phyloP scores from a whole-genome alignment of 1,284 basidiomycete genomes.

The Tetrapyrgos nigripes region DNA sequence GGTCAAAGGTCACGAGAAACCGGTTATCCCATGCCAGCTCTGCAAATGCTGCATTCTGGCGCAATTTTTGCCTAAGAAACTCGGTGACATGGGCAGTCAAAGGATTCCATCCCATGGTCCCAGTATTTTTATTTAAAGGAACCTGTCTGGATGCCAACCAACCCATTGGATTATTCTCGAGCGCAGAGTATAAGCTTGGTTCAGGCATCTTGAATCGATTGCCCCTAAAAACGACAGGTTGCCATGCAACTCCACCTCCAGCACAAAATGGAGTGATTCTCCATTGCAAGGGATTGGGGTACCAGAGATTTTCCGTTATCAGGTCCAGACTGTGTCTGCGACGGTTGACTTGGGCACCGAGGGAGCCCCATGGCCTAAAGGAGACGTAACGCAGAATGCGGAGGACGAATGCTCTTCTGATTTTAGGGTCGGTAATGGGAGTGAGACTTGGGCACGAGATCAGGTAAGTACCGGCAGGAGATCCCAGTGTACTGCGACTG shows the following conservation, averaged over 20 bases:
- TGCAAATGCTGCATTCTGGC: constrained; percentile 30
- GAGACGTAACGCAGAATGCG: constrained; percentile 74
- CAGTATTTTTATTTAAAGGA: constrained; percentile 22
- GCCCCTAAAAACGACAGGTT: constrained; percentile 48
- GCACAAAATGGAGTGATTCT: constrained; percentile 42
- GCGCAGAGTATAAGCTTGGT: constrained; percentile 17
- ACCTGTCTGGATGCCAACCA: constrained; percentile 48
- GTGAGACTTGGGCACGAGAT: constrained; percentile 44
- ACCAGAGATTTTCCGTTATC: constrained; percentile 56
- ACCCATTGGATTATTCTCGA: constrained; percentile 25
- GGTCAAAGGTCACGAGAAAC: constrained; percentile 55
- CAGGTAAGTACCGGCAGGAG: constrained; percentile 58
- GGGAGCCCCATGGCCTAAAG: constrained; percentile 75
- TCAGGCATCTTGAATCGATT: constrained; percentile 30
- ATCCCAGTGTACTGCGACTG: constrained; percentile 39
- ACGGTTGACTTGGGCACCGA: constrained; percentile 62
- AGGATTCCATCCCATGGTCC: constrained; percentile 15
- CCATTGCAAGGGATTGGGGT: constrained; percentile 27
- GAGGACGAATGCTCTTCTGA: constrained; percentile 56
- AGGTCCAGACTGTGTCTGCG: constrained; percentile 48
- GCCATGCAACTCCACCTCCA: constrained; percentile 70
- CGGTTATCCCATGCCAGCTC: constrained; percentile 62
- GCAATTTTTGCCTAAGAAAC: not conserved
- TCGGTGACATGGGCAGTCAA: constrained; percentile 44
- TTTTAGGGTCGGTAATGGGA: constrained; percentile 39